Percentiles rank a stretch among this genome's conserved stretches.
These are phyloP conservation scores for Zhuliangozyma blackwelliae DNA, from an alignment of 1,139 yeast species.

Conservation along the genomic window DNA sequence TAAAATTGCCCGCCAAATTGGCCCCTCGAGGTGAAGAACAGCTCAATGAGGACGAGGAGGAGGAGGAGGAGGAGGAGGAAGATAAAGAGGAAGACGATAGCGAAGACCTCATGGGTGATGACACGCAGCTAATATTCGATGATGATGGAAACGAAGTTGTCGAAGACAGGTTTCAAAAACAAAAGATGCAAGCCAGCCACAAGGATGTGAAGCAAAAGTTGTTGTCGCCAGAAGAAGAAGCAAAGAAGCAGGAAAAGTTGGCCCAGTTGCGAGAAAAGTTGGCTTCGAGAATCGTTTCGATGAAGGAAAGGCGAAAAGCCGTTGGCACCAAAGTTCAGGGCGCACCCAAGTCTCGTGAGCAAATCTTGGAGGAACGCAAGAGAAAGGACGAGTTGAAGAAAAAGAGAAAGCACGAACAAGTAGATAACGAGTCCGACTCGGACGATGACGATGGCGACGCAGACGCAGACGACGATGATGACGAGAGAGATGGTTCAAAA, in stretches of 20 bases:
- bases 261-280: slow-evolving; percentile 66
- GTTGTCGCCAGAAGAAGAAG: slow-evolving; percentile 43
- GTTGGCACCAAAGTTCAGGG: slow-evolving; percentile 80
- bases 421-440: slow-evolving; percentile 29
- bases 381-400: slow-evolving; percentile 39
- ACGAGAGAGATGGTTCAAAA: slow-evolving; percentile 31
- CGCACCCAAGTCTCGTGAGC: slow-evolving; percentile 78
- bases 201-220: slow-evolving; percentile 5
- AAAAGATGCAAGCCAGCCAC: slow-evolving; percentile 11
- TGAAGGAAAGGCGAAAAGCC: slow-evolving; percentile 84
- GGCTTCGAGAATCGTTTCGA: slow-evolving; percentile 61
- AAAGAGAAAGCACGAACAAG: slow-evolving; percentile 34
- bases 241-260: slow-evolving; percentile 51
- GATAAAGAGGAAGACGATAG: slow-evolving; percentile 11
- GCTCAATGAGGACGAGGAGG: slow-evolving; percentile 6
- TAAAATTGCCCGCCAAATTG: slow-evolving; percentile 41
- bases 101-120: slow-evolving; percentile 23
- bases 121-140: slow-evolving; percentile 55
- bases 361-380: slow-evolving; percentile 58
- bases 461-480: slow-evolving; percentile 27
- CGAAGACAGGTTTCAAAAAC: slow-evolving; percentile 12
- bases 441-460: slow-evolving; percentile 38
- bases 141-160: slow-evolving; percentile 71
- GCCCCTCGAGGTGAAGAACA: slow-evolving; percentile 6
- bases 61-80: slow-evolving; percentile 15